phyloP scores from a whole-genome alignment of 805 yeast genomes.

The Hanseniaspora meyeri region DNA sequence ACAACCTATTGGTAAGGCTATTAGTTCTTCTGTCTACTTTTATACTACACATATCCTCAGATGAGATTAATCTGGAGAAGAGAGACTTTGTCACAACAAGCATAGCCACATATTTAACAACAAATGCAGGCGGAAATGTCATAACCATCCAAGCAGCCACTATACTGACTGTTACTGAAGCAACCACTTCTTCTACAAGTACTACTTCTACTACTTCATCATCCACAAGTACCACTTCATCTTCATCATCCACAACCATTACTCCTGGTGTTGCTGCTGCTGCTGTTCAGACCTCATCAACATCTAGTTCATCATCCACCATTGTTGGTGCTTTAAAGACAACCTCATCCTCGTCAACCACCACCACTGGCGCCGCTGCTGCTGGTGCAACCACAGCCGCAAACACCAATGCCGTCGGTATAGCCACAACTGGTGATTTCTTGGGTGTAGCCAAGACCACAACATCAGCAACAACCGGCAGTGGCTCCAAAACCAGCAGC shows the following conservation, averaged over 20 bases:
- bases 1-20: not conserved
- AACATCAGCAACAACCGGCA: slow-evolving; percentile 1
- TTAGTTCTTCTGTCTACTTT: not conserved
- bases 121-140: slow-evolving; percentile 17
- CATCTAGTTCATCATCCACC: not conserved
- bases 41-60: not conserved
- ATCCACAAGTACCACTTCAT: not conserved
- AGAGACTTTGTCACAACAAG: slow-evolving; percentile 21
- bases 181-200: slow-evolving; percentile 14
- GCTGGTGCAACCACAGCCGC: slow-evolving; percentile 27
- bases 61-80: slow-evolving; percentile 21
- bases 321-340: slow-evolving; percentile 12
- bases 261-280: not conserved
- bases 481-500: not conserved
- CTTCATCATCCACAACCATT: not conserved
- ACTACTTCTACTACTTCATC: slow-evolving; percentile 14
- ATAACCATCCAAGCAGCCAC: slow-evolving; percentile 1
- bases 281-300: not conserved
- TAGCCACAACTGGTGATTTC: slow-evolving; percentile 8
- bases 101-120: slow-evolving; percentile 14
- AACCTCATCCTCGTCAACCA: slow-evolving; percentile 16
- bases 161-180: slow-evolving; percentile 18
- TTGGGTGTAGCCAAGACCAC: slow-evolving; percentile 1
- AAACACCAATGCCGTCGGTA: slow-evolving; percentile 13
- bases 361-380: slow-evolving; percentile 23